Percentiles rank a stretch among this genome's conserved stretches.
phyloP scores from a whole-genome alignment of 2,329 filamentous ascomycete species.

The Alternaria gansuensis region DNA sequence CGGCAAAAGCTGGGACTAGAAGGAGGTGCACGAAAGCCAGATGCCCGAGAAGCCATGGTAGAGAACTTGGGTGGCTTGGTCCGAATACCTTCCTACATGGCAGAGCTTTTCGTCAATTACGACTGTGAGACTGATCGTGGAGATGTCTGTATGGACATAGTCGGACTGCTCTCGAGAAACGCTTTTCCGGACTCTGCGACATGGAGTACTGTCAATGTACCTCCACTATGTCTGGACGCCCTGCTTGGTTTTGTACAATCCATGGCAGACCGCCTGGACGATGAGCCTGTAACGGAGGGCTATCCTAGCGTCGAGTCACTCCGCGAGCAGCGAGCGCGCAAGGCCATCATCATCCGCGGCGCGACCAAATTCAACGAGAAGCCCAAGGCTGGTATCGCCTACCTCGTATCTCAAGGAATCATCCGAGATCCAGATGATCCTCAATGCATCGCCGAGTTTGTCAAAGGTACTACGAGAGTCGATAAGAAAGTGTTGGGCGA shows the following conservation, averaged over 20 bases:
- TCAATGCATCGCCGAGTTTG: constrained; percentile 80
- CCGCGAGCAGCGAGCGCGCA: constrained; percentile 76
- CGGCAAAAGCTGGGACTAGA: constrained; percentile 92
- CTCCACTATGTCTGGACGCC: constrained; percentile 91
- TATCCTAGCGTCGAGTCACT: constrained; percentile 72
- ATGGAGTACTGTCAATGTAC: constrained; percentile 98
- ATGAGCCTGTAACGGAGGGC: constrained; percentile 69
- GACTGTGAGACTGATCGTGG: constrained; percentile 92
- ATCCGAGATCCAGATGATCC: constrained; percentile 80
- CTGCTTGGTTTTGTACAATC: constrained; percentile 91
- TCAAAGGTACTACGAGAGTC: constrained; percentile 85
- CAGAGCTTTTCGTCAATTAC: constrained; percentile 96
- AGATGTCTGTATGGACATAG: constrained; percentile 94
- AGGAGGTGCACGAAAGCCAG: constrained; percentile 88
- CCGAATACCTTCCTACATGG: constrained; percentile 92
- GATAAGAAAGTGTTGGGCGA: constrained; percentile 93
- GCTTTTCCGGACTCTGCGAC: constrained; percentile 96
- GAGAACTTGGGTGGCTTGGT: constrained; percentile 92
- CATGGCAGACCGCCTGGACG: constrained; percentile 83
- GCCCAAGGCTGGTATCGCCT: constrained; percentile 87
- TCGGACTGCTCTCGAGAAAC: constrained; percentile 90
- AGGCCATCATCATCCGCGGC: constrained; percentile 88
- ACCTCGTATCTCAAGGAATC: constrained; percentile 83
- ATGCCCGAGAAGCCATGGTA: constrained; percentile 97
- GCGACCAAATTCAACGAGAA: constrained; percentile 94